phyloP scores from a whole-genome alignment of 2,329 filamentous ascomycete species.

The Microthyrium microscopicum region DNA sequence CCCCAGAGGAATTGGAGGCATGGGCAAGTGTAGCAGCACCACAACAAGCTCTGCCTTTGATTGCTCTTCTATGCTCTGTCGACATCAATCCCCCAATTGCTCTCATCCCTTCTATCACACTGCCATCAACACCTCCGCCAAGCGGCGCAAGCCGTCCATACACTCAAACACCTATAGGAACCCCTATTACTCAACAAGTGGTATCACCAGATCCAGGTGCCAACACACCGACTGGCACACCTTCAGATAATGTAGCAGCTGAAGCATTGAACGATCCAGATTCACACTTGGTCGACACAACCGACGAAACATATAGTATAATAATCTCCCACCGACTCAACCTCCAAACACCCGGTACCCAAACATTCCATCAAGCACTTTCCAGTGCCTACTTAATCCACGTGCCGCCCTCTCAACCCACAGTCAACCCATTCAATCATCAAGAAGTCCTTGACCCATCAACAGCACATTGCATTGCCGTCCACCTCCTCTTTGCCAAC shows the following conservation, averaged over 20 bases:
- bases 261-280: constrained; percentile 39
- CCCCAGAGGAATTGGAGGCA: constrained; percentile 42
- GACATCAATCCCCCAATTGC: constrained; percentile 49
- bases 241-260: constrained; percentile 22
- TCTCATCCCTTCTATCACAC: constrained; percentile 33
- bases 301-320: constrained; percentile 62
- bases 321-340: constrained; percentile 44
- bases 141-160: constrained; percentile 11
- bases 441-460: too few species aligned
- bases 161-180: constrained; percentile 20
- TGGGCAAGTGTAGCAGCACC: constrained; percentile 21
- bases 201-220: constrained; percentile 40
- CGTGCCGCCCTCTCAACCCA: constrained; percentile 13
- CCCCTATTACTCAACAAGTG: constrained; percentile 15
- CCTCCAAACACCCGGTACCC: constrained; percentile 19
- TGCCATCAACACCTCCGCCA: constrained; percentile 10
- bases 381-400: constrained; percentile 28
- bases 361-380: constrained; percentile 22
- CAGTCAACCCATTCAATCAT: constrained; percentile 7
- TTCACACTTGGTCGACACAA: constrained; percentile 51
- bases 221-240: constrained; percentile 42
- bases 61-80: constrained; percentile 41
- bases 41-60: constrained; percentile 20
- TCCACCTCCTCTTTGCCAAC: too few species aligned
- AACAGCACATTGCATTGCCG: too few species aligned